These are phyloP conservation scores for Ustilago loliicola DNA, from an alignment of 1,284 basidiomycete genomes.

Conservation along the genomic window DNA sequence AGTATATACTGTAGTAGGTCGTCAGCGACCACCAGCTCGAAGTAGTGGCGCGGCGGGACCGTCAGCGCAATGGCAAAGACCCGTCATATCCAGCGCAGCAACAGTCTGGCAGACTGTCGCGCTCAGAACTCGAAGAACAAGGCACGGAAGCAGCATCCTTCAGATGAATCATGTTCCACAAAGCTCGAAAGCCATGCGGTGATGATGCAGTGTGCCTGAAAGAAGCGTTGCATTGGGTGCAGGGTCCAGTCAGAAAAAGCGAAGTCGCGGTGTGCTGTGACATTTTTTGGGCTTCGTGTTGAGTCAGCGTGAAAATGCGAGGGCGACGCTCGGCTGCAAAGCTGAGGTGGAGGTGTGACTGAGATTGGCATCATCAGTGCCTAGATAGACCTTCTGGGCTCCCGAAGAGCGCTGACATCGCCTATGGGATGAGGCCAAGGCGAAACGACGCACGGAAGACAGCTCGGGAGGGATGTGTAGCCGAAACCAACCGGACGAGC, in stretches of 20 bases:
- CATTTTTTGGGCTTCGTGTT: conserved; percentile 5
- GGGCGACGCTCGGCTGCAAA: background rate
- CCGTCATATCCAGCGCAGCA: background rate
- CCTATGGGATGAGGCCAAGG: background rate
- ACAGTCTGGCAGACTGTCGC: background rate
- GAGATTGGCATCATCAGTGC: conserved; percentile 23
- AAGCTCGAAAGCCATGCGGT: background rate
- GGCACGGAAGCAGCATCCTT: background rate
- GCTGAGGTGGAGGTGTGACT: conserved; percentile 40
- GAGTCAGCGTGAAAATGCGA: conserved; percentile 25
- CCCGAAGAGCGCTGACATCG: background rate
- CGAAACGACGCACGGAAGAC: background rate
- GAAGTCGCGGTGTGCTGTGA: background rate
- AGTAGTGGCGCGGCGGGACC: background rate
- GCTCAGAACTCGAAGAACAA: too few relatives aligned
- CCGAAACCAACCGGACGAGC: too few relatives aligned
- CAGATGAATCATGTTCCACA: background rate
- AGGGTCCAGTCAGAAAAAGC: conserved; percentile 7
- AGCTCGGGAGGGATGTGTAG: background rate
- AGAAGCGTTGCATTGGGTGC: background rate
- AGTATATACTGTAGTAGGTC: background rate
- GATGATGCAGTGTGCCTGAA: conserved; percentile 7
- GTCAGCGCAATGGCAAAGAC: background rate
- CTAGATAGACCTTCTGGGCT: background rate
- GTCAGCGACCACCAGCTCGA: background rate